A percentile compares a stretch with the other conserved stretches of the same genome.
phyloP scores from a whole-genome alignment of 2,329 filamentous ascomycete species.

The Bipolaris gigantea region DNA sequence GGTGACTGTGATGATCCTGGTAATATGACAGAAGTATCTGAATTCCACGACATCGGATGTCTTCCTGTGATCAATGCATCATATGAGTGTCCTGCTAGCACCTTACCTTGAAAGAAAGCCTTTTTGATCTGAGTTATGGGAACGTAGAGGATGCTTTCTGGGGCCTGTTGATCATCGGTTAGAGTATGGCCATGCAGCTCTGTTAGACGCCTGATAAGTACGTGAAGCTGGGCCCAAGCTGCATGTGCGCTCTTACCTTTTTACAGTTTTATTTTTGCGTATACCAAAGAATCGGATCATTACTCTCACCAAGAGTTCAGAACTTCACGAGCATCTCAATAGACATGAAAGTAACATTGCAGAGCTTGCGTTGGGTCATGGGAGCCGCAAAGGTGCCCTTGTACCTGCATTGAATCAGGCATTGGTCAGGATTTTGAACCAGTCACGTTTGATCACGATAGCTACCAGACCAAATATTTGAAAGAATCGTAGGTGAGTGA shows the following conservation, averaged over 20 bases:
- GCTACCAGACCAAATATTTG: too few relatives aligned
- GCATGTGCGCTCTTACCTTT: neutral
- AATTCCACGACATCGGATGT: neutral
- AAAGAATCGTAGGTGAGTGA: too few relatives aligned
- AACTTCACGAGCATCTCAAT: neutral
- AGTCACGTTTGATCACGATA: neutral
- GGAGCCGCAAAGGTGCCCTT: neutral
- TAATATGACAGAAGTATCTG: neutral
- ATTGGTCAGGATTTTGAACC: neutral
- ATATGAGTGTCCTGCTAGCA: too few relatives aligned
- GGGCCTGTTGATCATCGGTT: neutral
- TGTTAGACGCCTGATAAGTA: neutral
- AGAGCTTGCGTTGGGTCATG: neutral
- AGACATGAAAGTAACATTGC: neutral
- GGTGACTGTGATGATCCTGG: neutral
- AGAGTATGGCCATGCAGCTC: neutral
- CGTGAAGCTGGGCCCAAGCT: neutral
- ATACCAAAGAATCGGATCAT: neutral
- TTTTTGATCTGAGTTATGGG: neutral
- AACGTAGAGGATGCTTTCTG: neutral
- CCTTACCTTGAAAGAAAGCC: neutral
- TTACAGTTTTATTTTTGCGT: neutral
- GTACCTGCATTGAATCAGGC: neutral
- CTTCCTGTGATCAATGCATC: neutral
- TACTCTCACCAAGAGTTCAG: neutral